Evolutionary conservation across 2,329 filamentous ascomycete species (phyloP).

Genomic region (Sordariomycetes sp.): DNA sequence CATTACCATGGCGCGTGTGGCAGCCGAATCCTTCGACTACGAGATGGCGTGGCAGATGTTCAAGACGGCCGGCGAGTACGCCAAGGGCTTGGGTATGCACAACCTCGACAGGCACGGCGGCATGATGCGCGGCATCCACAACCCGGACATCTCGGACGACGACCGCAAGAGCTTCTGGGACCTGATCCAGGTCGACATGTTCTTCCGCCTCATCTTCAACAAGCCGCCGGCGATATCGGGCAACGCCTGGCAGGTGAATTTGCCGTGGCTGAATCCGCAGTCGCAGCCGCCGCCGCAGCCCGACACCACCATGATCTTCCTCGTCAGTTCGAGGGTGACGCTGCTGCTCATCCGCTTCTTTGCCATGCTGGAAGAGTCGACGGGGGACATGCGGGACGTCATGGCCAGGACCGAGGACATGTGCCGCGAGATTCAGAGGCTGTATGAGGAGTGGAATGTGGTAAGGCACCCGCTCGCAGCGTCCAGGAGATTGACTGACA

Average conservation of each 20-base stretch:
- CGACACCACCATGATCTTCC: conserved; percentile 9
- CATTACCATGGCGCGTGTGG: conserved; percentile 15
- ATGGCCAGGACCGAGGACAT: conserved; percentile 15
- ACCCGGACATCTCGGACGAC: conserved; percentile 7
- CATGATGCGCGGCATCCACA: conserved; percentile 4
- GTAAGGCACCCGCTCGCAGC: conserved; percentile 7
- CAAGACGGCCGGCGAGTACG: conserved; percentile 18
- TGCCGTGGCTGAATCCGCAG: conserved; percentile 17
- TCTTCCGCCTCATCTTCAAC: conserved; percentile 18
- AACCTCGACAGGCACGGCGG: conserved; percentile 16
- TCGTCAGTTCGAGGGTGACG: conserved; percentile 17
- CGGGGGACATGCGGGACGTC: conserved; percentile 10
- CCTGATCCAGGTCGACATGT: conserved; percentile 20
- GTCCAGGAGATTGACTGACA: background rate
- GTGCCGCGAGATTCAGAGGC: conserved; percentile 14
- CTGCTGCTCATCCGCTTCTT: conserved; percentile 19
- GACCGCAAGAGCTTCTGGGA: conserved; percentile 21
- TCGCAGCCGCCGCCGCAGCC: conserved; percentile 5
- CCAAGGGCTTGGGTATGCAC: conserved; percentile 18
- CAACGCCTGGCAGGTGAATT: conserved; percentile 19
- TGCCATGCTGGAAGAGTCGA: conserved; percentile 14
- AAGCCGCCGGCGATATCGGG: conserved; percentile 16
- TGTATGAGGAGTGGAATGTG: conserved; percentile 17
- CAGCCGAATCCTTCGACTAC: conserved; percentile 20
- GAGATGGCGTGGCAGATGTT: conserved; percentile 20